A percentile compares a stretch with the other conserved stretches of the same genome.
phyloP scores from a whole-genome alignment of 768 basidiomycete species.

The Phylloporus rhodoxanthus region DNA sequence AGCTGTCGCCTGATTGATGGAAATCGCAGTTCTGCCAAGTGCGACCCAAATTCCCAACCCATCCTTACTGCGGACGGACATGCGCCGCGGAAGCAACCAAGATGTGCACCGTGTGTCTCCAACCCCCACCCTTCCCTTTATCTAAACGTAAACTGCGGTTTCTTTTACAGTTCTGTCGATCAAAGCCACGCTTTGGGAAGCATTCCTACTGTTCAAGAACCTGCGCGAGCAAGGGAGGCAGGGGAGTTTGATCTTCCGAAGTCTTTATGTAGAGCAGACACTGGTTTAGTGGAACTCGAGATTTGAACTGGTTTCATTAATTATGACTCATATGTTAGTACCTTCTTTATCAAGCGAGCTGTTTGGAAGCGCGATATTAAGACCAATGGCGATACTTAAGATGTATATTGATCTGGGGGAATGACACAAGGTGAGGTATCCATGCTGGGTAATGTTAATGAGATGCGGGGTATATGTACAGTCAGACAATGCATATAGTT shows the following conservation, averaged over 20 bases:
- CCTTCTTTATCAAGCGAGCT: not conserved
- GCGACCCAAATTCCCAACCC: conserved; percentile 53
- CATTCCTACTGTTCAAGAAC: conserved; percentile 32
- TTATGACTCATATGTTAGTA: conserved; percentile 20
- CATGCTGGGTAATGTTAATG: not conserved
- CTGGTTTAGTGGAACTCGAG: not conserved
- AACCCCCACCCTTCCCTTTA: not conserved
- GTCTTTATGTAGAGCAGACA: not conserved
- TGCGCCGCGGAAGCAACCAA: conserved; percentile 46
- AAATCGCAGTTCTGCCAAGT: conserved; percentile 45
- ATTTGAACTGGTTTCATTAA: conserved; percentile 6
- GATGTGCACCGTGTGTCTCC: conserved; percentile 23
- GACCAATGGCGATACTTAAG: not conserved
- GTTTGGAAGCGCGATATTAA: not conserved
- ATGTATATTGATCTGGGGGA: not conserved
- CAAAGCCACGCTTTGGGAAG: conserved; percentile 30
- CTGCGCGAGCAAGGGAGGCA: conserved; percentile 24
- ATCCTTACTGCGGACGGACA: conserved; percentile 60
- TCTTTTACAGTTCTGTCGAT: conserved; percentile 23
- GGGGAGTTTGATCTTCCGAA: conserved; percentile 7
- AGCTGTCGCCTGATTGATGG: conserved; percentile 6
- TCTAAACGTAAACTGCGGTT: conserved; percentile 5
- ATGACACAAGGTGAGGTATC: not conserved
- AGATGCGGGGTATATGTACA: not conserved
- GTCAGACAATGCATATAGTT: not conserved